Evolutionary conservation across 1,139 yeast genomes (phyloP).

Genomic region (Ogataea hybrid): DNA sequence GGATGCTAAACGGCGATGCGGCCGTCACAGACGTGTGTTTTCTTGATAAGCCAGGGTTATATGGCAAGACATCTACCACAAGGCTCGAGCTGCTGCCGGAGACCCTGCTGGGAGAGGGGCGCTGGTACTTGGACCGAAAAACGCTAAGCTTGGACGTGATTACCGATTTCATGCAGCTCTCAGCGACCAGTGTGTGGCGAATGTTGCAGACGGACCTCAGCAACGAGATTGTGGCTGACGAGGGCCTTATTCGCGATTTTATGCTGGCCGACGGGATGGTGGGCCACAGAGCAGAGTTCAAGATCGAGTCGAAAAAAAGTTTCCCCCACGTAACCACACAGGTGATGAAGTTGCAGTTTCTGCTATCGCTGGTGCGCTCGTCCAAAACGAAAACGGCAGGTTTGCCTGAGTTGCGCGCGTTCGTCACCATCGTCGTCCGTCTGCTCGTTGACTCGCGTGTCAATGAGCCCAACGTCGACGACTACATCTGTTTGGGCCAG

Average conservation of each 20-base stretch:
- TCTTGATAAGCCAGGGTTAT: constrained; percentile 9
- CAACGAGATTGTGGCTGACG: not conserved
- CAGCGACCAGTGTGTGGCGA: not conserved
- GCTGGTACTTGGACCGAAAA: not conserved
- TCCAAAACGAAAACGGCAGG: not conserved
- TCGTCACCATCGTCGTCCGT: constrained; percentile 5
- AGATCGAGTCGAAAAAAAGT: constrained; percentile 19
- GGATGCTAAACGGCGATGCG: constrained; percentile 8
- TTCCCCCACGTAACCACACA: constrained; percentile 21
- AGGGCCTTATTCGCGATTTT: not conserved
- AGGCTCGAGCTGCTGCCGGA: not conserved
- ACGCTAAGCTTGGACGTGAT: not conserved
- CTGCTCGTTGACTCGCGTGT: constrained; percentile 18
- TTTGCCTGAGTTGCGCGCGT: not conserved
- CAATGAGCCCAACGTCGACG: constrained; percentile 14
- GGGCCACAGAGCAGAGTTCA: not conserved
- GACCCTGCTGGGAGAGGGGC: not conserved
- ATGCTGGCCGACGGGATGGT: constrained; percentile 1
- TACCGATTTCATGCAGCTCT: not conserved
- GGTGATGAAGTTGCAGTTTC: constrained; percentile 18
- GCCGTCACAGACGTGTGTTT: constrained; percentile 16
- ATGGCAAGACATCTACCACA: not conserved
- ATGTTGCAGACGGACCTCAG: not conserved
- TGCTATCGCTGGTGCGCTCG: constrained; percentile 9
- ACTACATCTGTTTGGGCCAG: constrained; percentile 6